These are phyloP conservation scores for Verticillium nonalfalfae DNA, from an alignment of 2,329 filamentous ascomycete species.

Conservation along the genomic window DNA sequence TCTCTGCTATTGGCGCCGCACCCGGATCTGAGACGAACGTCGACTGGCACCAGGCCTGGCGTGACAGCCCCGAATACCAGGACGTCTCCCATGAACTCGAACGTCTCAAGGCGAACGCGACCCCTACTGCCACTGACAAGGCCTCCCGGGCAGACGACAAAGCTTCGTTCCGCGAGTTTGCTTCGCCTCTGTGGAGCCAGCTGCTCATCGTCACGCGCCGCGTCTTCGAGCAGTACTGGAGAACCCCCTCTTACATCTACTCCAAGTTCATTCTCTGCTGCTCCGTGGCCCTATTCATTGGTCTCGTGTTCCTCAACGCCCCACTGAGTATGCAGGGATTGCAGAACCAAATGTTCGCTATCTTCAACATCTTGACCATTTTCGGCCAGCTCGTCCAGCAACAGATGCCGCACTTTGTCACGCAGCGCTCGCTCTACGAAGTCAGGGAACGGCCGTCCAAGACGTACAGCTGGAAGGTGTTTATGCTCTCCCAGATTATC, in stretches of 20 bases:
- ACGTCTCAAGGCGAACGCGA: constrained; percentile 44
- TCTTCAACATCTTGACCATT: constrained; percentile 78
- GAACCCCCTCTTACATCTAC: constrained; percentile 83
- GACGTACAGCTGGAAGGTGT: constrained; percentile 79
- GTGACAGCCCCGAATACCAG: constrained; percentile 48
- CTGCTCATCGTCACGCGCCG: constrained; percentile 61
- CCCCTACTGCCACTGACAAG: constrained; percentile 18
- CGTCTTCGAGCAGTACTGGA: constrained; percentile 90
- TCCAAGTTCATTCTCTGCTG: constrained; percentile 67
- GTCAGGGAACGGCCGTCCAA: constrained; percentile 79
- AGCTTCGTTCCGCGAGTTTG: constrained; percentile 66
- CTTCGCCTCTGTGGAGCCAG: constrained; percentile 66
- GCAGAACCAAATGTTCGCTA: constrained; percentile 80
- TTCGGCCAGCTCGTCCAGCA: constrained; percentile 76
- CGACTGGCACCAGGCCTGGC: constrained; percentile 61
- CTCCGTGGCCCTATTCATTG: constrained; percentile 66
- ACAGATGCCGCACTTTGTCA: constrained; percentile 81
- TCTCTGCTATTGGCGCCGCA: constrained; percentile 55
- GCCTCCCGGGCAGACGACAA: constrained; percentile 22
- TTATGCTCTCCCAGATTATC: constrained; percentile 76
- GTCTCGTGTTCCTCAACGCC: constrained; percentile 72
- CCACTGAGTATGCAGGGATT: constrained; percentile 69
- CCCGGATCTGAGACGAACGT: constrained; percentile 57
- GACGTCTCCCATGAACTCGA: constrained; percentile 52
- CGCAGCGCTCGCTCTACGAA: constrained; percentile 76